Conservation (phyloP, 2,329 filamentous ascomycete species). For the Periconia macrospinosa region DNA sequence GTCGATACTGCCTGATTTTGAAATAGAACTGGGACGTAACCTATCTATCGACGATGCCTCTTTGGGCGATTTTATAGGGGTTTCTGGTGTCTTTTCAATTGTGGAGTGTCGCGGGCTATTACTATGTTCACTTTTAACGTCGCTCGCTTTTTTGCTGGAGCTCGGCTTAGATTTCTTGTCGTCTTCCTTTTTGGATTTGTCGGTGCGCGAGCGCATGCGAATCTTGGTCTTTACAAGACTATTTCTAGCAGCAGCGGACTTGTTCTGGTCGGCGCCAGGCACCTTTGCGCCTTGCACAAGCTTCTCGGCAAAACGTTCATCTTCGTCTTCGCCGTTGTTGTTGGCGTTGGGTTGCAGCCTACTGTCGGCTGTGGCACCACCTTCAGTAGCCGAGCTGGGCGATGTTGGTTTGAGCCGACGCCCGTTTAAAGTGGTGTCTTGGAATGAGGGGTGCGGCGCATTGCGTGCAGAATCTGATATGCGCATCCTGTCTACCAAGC, state of each 20-base stretch:
- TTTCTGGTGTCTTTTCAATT: slow-evolving; percentile 11
- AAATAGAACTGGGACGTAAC: slow-evolving; percentile 9
- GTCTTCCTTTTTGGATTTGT: slow-evolving; percentile 28
- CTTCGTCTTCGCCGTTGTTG: slow-evolving; percentile 13
- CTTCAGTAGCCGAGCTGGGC: slow-evolving; percentile 23
- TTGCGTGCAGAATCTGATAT: slow-evolving; percentile 12
- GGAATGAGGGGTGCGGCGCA: not conserved
- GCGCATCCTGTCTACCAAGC: slow-evolving; percentile 25
- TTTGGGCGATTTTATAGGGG: slow-evolving; percentile 9
- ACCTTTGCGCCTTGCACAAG: slow-evolving; percentile 26
- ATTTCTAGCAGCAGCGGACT: slow-evolving; percentile 15
- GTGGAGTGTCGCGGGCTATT: slow-evolving; percentile 8
- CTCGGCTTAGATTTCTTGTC: slow-evolving; percentile 17
- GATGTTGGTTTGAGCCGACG: slow-evolving; percentile 22
- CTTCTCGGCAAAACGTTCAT: slow-evolving; percentile 34
- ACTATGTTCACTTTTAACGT: slow-evolving; percentile 2
- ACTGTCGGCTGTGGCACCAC: slow-evolving; percentile 18
- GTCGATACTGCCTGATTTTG: slow-evolving; percentile 32
- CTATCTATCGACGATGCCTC: slow-evolving; percentile 2
- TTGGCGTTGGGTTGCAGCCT: slow-evolving; percentile 1
- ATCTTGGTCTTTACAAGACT: slow-evolving; percentile 40
- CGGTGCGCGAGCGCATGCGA: slow-evolving; percentile 35
- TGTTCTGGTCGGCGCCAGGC: slow-evolving; percentile 13
- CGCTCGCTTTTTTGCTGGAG: slow-evolving; percentile 11
- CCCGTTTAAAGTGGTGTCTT: slow-evolving; percentile 17